Conservation (phyloP, 306 rosid genomes). For the Macrotyloma uniflorum region DNA sequence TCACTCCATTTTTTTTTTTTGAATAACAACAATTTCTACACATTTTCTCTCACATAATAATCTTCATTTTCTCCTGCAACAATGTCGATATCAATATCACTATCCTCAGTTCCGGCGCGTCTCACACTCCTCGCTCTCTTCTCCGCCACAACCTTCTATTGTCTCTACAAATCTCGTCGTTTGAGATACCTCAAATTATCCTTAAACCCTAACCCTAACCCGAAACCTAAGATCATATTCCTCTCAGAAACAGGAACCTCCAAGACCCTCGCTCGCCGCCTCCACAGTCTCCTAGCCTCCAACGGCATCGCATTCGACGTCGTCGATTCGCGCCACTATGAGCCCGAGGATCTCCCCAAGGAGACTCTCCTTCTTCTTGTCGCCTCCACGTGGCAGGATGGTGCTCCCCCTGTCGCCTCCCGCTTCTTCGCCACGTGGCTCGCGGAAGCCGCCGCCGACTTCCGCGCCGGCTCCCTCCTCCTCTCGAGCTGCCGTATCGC, state of each 20-base stretch:
- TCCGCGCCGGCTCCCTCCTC: constrained; percentile 79
- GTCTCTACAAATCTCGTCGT: constrained; percentile 84
- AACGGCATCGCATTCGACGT: constrained; percentile 64
- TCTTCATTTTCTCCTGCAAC: neutral
- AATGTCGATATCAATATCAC: constrained; percentile 62
- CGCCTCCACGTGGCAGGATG: constrained; percentile 95
- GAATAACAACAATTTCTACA: neutral
- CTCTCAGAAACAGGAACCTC: constrained; percentile 84
- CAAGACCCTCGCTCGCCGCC: constrained; percentile 75
- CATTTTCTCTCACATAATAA: neutral
- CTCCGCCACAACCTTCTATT: constrained; percentile 83
- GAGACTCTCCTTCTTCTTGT: constrained; percentile 66
- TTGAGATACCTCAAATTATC: constrained; percentile 57
- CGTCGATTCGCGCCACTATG: constrained; percentile 62
- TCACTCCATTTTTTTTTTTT: no score
- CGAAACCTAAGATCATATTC: constrained; percentile 63
- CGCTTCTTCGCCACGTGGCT: constrained; percentile 84
- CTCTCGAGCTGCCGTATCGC: constrained; percentile 65
- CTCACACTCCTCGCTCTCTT: constrained; percentile 87
- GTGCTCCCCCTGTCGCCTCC: constrained; percentile 61
- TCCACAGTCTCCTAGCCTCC: constrained; percentile 54
- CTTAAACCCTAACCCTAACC: constrained; percentile 30
- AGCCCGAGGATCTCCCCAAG: constrained; percentile 87
- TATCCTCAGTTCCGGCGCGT: constrained; percentile 60
- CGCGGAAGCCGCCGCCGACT: constrained; percentile 78